Evolutionary conservation across 1,284 basidiomycete genomes (phyloP).

Genomic region (Afroboletus lepidellus): DNA sequence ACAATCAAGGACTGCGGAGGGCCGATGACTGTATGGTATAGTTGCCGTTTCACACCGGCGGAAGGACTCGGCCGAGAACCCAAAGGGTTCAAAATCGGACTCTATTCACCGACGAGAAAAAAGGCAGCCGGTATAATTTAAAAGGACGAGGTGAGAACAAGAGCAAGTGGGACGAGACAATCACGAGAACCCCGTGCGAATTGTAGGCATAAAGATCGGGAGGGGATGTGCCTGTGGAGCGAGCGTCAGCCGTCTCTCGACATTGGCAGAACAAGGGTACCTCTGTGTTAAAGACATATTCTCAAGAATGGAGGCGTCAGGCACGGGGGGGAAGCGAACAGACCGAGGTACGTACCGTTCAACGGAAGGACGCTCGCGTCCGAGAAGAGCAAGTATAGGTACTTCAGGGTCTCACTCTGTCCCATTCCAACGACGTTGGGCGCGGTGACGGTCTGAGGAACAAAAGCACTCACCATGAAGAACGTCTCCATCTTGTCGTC

Average conservation of each 20-base stretch:
- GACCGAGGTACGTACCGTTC: slow-evolving; percentile 51
- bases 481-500: slow-evolving; percentile 97
- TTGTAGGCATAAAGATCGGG: slow-evolving; percentile 58
- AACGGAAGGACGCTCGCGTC: slow-evolving; percentile 73
- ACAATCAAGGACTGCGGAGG: neutral
- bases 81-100: neutral
- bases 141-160: neutral
- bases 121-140: too few species aligned
- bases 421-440: slow-evolving; percentile 6
- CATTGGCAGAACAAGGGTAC: slow-evolving; percentile 39
- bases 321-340: neutral
- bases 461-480: slow-evolving; percentile 60
- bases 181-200: slow-evolving; percentile 52
- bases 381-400: slow-evolving; percentile 87
- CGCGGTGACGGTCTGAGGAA: neutral
- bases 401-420: slow-evolving; percentile 93
- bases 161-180: neutral
- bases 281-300: slow-evolving; percentile 95
- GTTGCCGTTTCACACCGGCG: neutral
- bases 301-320: slow-evolving; percentile 38
- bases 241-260: slow-evolving; percentile 29
- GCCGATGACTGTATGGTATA: neutral
- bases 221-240: slow-evolving; percentile 59
- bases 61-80: neutral
- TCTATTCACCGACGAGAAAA: neutral